A percentile compares a stretch with the other conserved stretches of the same genome.
phyloP scores from a whole-genome alignment of 2,329 filamentous ascomycete genomes.

The Colletotrichum sp. region DNA sequence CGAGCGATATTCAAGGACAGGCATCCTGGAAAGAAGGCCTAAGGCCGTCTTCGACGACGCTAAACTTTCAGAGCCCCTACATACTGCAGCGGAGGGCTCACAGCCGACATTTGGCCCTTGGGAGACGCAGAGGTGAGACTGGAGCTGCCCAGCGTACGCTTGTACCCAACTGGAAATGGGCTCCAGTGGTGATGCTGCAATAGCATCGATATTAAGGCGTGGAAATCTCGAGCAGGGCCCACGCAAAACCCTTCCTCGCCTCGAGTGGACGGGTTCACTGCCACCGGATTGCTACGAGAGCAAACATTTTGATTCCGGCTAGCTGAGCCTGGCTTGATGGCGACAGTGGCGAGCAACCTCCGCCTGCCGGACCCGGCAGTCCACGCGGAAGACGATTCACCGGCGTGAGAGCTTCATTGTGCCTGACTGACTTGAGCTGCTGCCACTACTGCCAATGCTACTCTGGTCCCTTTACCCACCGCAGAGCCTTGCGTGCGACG shows the following conservation, averaged over 20 bases:
- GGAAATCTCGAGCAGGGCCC: not conserved
- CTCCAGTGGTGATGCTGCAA: slow-evolving; percentile 14
- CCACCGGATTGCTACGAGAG: not conserved
- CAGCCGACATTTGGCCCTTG: not conserved
- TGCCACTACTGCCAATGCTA: not conserved
- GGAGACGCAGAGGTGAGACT: not conserved
- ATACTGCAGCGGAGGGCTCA: not conserved
- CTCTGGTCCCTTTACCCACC: not conserved
- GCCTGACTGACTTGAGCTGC: not conserved
- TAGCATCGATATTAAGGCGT: slow-evolving; percentile 4
- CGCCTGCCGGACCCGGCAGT: not conserved
- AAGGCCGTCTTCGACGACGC: not conserved
- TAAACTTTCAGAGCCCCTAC: not conserved
- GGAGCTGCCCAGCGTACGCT: not conserved
- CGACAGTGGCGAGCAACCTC: not conserved
- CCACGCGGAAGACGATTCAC: not conserved
- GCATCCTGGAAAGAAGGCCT: not conserved
- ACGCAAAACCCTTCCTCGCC: not conserved
- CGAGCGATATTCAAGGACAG: not conserved
- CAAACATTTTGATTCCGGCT: not conserved
- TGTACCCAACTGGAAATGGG: not conserved
- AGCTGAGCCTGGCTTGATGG: not conserved
- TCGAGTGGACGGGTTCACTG: not conserved
- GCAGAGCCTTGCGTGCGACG: not conserved
- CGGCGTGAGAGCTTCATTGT: not conserved